A percentile compares a stretch with the other conserved stretches of the same genome.
phyloP scores from a whole-genome alignment of 495 filamentous ascomycete species.

The Lepraria neglecta region DNA sequence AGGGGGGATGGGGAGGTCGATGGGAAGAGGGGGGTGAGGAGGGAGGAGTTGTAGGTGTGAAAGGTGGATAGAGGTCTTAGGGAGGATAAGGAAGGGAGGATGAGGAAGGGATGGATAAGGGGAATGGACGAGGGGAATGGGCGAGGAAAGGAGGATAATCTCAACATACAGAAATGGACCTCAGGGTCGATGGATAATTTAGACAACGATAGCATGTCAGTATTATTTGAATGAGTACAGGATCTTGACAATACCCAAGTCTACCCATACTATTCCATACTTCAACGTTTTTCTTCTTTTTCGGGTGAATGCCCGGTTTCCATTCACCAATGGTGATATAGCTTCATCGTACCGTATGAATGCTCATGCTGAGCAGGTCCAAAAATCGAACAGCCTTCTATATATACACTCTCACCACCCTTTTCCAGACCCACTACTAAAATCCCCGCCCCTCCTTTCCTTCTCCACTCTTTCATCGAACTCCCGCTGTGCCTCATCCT shows the following conservation, averaged over 20 bases:
- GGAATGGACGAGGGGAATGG: background rate
- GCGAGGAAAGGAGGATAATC: background rate
- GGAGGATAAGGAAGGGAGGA: background rate
- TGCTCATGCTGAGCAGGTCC: background rate
- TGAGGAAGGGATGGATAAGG: background rate
- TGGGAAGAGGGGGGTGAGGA: slow-evolving; percentile 7
- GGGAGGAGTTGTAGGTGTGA: background rate
- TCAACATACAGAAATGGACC: background rate
- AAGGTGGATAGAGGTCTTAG: background rate
- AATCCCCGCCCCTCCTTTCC: slow-evolving; percentile 37
- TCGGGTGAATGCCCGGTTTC: too few relatives aligned
- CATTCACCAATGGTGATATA: too few relatives aligned
- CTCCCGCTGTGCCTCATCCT: slow-evolving; percentile 46
- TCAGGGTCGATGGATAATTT: too few relatives aligned
- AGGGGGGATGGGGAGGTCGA: slow-evolving; percentile 15
- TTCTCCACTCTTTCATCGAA: slow-evolving; percentile 47
- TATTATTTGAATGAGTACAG: too few relatives aligned
- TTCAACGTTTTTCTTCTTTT: too few relatives aligned
- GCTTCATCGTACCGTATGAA: too few relatives aligned
- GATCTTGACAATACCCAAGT: too few relatives aligned
- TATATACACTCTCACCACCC: slow-evolving; percentile 1
- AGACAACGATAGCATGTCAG: background rate
- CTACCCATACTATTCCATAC: too few relatives aligned
- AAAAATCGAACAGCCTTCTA: background rate
- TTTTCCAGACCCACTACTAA: slow-evolving; percentile 1